Conservation (phyloP, 306 rosid genomes). For the Betula pendula region DNA sequence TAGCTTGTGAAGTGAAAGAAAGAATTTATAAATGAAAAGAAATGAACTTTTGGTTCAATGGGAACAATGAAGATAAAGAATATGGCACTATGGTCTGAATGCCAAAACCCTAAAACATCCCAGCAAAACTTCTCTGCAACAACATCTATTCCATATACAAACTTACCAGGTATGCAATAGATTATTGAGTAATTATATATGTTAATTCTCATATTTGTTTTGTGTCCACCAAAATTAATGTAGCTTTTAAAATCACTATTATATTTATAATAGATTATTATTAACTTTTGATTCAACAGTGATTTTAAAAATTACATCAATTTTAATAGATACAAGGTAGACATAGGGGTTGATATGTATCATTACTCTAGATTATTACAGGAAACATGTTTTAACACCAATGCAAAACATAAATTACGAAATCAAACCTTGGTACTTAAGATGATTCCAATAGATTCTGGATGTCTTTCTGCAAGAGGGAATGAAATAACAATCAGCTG, state of each 20-base stretch:
- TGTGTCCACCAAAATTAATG: too few relatives aligned
- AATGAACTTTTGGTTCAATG: background rate
- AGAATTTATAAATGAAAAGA: background rate
- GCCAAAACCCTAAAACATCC: background rate
- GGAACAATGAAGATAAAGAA: background rate
- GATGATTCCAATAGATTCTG: slow-evolving; percentile 60
- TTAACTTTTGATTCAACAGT: too few relatives aligned
- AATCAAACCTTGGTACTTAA: slow-evolving; percentile 39
- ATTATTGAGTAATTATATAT: too few relatives aligned
- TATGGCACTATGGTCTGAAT: background rate
- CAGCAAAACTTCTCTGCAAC: background rate
- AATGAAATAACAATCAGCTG: slow-evolving; percentile 19
- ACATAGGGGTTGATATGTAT: too few relatives aligned
- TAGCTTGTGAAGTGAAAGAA: background rate
- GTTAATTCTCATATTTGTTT: too few relatives aligned
- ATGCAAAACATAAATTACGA: background rate
- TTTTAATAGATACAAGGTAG: too few relatives aligned
- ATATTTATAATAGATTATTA: too few relatives aligned
- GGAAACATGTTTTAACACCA: background rate
- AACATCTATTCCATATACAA: background rate
- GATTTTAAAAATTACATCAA: too few relatives aligned
- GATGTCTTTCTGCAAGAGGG: slow-evolving; percentile 76
- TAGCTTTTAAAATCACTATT: too few relatives aligned
- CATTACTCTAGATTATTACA: background rate
- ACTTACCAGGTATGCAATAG: background rate